Conservation (phyloP, 2,329 filamentous ascomycete genomes). For the Colletotrichum gloeosporioides region DNA sequence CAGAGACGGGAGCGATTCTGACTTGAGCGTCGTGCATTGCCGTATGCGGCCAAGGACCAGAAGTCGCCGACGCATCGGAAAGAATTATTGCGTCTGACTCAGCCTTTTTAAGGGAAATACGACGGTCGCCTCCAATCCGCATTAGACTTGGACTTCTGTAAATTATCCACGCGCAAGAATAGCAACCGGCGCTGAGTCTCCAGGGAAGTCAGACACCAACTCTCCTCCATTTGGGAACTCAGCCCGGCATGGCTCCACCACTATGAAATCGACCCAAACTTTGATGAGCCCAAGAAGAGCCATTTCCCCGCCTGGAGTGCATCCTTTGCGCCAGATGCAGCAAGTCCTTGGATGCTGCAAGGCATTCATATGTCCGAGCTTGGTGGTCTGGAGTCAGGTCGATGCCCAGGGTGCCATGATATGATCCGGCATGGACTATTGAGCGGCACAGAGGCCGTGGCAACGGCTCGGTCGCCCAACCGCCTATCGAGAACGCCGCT, state of each 20-base stretch:
- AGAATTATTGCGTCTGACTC: not conserved
- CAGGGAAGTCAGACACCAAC: not conserved
- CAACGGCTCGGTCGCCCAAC: not conserved
- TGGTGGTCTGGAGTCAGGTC: not conserved
- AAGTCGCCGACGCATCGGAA: not conserved
- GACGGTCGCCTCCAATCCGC: not conserved
- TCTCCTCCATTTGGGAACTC: not conserved
- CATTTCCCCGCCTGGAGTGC: not conserved
- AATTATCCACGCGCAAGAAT: not conserved
- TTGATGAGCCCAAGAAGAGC: not conserved
- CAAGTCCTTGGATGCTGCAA: not conserved
- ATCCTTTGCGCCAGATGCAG: not conserved
- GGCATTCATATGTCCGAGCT: not conserved
- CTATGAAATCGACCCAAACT: not conserved
- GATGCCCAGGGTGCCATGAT: not conserved
- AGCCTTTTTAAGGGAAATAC: not conserved
- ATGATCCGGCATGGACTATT: not conserved
- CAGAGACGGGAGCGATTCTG: not conserved
- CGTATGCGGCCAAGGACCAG: not conserved
- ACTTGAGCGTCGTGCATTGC: not conserved
- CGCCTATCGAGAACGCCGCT: not conserved
- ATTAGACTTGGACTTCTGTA: not conserved
- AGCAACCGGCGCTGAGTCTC: not conserved
- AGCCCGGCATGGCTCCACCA: not conserved
- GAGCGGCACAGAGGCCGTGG: not conserved